Conservation (phyloP, 2,329 filamentous ascomycete genomes). For the Plenodomus biglobosus region DNA sequence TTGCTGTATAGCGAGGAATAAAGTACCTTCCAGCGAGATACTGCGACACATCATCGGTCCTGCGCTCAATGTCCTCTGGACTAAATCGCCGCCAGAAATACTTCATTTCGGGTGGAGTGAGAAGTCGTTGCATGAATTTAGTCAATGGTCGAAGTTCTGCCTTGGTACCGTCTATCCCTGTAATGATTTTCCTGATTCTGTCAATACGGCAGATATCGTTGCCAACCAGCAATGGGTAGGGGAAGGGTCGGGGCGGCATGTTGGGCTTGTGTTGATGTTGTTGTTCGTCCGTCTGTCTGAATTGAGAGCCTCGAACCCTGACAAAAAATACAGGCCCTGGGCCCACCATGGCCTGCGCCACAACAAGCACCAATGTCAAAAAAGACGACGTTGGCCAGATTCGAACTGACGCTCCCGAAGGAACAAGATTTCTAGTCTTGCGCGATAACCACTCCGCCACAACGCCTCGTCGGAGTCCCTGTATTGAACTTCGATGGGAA, state of each 20-base stretch:
- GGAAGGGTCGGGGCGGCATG: slow-evolving; percentile 58
- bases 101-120: slow-evolving; percentile 37
- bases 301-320: background rate
- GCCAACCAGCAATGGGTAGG: slow-evolving; percentile 68
- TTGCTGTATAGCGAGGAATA: background rate
- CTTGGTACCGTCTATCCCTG: slow-evolving; percentile 10
- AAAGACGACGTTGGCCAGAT: slow-evolving; percentile 43
- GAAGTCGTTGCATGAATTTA: slow-evolving; percentile 25
- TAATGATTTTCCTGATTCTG: slow-evolving; percentile 64
- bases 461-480: slow-evolving; percentile 23
- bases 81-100: slow-evolving; percentile 38
- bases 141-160: slow-evolving; percentile 8
- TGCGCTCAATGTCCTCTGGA: slow-evolving; percentile 7
- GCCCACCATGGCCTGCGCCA: no score
- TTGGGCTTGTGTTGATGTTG: background rate
- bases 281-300: background rate
- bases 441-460: slow-evolving; percentile 49
- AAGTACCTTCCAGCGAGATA: slow-evolving; percentile 43
- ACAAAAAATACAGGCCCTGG: background rate
- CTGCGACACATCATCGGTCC: slow-evolving; percentile 20
- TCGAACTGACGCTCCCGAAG: slow-evolving; percentile 48
- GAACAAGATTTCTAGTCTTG: slow-evolving; percentile 49
- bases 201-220: slow-evolving; percentile 75
- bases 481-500: slow-evolving; percentile 4
- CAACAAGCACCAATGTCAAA: slow-evolving; percentile 12